Evolutionary conservation across 805 yeast species (phyloP).

Genomic region (Komagataella pastoris): DNA sequence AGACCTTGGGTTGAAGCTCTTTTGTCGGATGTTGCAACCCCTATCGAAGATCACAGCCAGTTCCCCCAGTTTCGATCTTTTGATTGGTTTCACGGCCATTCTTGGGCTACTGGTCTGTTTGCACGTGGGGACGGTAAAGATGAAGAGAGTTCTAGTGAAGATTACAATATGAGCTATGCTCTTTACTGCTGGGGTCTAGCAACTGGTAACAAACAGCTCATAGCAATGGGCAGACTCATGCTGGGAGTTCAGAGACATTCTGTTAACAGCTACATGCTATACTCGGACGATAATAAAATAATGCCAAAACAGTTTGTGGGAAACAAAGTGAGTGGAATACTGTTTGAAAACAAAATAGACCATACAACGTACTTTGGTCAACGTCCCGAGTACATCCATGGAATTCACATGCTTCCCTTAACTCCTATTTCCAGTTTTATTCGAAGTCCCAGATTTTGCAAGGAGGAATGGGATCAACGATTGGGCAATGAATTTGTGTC

Average conservation of each 20-base stretch:
- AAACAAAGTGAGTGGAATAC: conserved; percentile 57
- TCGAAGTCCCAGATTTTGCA: conserved; percentile 39
- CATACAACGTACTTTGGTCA: conserved; percentile 63
- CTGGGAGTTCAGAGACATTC: conserved; percentile 41
- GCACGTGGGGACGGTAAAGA: conserved; percentile 64
- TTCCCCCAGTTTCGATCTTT: conserved; percentile 55
- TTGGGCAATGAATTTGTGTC: conserved; percentile 27
- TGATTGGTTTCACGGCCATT: conserved; percentile 64
- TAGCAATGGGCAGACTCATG: conserved; percentile 40
- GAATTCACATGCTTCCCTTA: conserved; percentile 61
- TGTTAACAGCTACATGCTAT: conserved; percentile 34
- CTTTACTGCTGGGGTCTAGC: conserved; percentile 47
- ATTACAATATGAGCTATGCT: conserved; percentile 52
- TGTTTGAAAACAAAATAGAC: conserved; percentile 57
- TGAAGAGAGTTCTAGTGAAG: conserved; percentile 60
- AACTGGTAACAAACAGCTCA: conserved; percentile 35
- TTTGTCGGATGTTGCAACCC: conserved; percentile 49
- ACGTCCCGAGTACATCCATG: conserved; percentile 53
- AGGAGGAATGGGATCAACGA: conserved; percentile 54
- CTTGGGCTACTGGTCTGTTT: conserved; percentile 62
- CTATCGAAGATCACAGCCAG: conserved; percentile 30
- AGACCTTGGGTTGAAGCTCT: conserved; percentile 33
- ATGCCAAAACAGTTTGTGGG: conserved; percentile 38
- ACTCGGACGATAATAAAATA: conserved; percentile 32
- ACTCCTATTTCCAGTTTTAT: conserved; percentile 55